These are phyloP conservation scores for Petrea volubilis DNA, from an alignment of 257 asterid species.

Conservation along the genomic window DNA sequence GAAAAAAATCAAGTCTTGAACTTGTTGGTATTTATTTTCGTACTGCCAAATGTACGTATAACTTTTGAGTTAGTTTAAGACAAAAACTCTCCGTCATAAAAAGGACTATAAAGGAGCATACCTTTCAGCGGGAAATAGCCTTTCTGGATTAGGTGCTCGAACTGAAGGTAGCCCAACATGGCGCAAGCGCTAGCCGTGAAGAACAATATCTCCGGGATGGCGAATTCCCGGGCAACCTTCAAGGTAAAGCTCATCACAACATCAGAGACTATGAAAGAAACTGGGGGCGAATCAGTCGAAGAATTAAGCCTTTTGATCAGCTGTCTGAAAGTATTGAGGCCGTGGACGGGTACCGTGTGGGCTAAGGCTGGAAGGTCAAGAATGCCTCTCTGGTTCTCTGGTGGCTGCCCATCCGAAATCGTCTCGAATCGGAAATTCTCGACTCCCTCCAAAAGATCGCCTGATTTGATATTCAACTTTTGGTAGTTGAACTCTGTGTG, in stretches of 20 bases:
- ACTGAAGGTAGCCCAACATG: slow-evolving; percentile 30
- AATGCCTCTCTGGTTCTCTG: slow-evolving; percentile 26
- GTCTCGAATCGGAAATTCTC: slow-evolving; percentile 39
- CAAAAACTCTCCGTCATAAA: too few relatives aligned
- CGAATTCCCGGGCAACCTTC: slow-evolving; percentile 41
- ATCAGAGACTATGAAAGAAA: slow-evolving; percentile 49
- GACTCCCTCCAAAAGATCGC: slow-evolving; percentile 30
- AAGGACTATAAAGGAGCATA: too few relatives aligned
- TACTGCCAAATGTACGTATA: too few relatives aligned
- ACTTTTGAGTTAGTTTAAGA: too few relatives aligned
- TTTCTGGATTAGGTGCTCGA: slow-evolving; percentile 17
- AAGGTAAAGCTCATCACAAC: slow-evolving; percentile 38
- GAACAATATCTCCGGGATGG: slow-evolving; percentile 44
- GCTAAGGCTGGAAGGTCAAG: slow-evolving; percentile 31
- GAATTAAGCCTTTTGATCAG: slow-evolving; percentile 35
- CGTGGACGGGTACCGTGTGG: slow-evolving; percentile 17
- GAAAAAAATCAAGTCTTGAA: too few relatives aligned
- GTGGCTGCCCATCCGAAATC: slow-evolving; percentile 54
- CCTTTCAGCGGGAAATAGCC: slow-evolving; percentile 51
- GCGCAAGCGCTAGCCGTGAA: slow-evolving; percentile 43
- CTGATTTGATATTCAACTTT: slow-evolving; percentile 21
- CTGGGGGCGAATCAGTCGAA: slow-evolving; percentile 30
- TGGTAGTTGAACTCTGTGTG: slow-evolving; percentile 49
- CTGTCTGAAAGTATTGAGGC: slow-evolving; percentile 33
- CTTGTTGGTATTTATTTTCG: too few relatives aligned